Evolutionary conservation across 2,329 filamentous ascomycete species (phyloP).

Genomic region (Aspergillus arachidicola): DNA sequence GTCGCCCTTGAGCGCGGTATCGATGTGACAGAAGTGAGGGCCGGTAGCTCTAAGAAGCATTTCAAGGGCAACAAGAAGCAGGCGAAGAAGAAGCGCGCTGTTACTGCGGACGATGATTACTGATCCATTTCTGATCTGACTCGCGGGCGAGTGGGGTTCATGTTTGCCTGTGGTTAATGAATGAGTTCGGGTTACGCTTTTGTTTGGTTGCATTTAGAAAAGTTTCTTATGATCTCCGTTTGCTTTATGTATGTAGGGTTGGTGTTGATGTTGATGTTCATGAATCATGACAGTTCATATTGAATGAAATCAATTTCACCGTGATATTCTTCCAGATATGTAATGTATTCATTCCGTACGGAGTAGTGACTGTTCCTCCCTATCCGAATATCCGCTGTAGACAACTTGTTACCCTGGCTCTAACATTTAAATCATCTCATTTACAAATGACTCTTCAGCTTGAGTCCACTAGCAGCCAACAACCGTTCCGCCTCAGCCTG

Average conservation of each 20-base stretch:
- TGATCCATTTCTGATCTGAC: constrained; percentile 24
- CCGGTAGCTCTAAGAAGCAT: constrained; percentile 79
- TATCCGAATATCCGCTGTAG: not conserved
- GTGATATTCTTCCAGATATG: not conserved
- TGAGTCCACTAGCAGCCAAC: constrained; percentile 39
- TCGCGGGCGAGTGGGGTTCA: constrained; percentile 23
- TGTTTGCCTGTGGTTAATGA: constrained; percentile 11
- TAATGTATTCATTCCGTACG: not conserved
- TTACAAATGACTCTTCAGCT: constrained; percentile 37
- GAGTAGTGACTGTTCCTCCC: not conserved
- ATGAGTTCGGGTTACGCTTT: not conserved
- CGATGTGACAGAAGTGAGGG: constrained; percentile 74
- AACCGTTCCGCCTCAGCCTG: constrained; percentile 40
- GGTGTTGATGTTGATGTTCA: constrained; percentile 1
- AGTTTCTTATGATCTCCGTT: not conserved
- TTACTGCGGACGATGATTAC: constrained; percentile 33
- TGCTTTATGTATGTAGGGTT: not conserved
- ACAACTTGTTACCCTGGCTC: not conserved
- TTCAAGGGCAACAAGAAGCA: constrained; percentile 45
- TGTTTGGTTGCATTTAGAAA: not conserved
- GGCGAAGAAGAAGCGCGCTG: constrained; percentile 36
- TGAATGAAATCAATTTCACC: constrained; percentile 3
- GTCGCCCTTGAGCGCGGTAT: constrained; percentile 81
- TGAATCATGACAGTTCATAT: constrained; percentile 1
- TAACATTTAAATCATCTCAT: not conserved